These are phyloP conservation scores for Cercis canadensis DNA, from an alignment of 306 rosid genomes.

Conservation along the genomic window DNA sequence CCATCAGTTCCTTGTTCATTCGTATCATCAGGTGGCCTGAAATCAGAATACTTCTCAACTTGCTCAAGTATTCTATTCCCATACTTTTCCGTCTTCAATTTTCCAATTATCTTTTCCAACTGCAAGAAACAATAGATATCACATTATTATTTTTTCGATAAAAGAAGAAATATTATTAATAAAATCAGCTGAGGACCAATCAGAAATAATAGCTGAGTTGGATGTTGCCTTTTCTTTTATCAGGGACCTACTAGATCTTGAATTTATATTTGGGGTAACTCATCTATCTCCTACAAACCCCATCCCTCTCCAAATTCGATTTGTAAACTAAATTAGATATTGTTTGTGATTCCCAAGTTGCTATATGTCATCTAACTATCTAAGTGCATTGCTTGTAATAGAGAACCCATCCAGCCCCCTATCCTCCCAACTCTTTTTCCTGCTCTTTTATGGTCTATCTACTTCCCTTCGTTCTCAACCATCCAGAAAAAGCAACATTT, in stretches of 20 bases:
- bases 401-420: not conserved
- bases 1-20: conserved; percentile 50
- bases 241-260: not conserved
- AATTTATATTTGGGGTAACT: not conserved
- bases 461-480: too few species aligned
- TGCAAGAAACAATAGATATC: conserved; percentile 39
- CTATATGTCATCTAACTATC: too few species aligned
- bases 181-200: not conserved
- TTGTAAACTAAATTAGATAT: not conserved
- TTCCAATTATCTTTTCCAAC: conserved; percentile 86
- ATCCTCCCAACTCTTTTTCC: not conserved
- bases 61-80: conserved; percentile 73
- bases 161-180: too few species aligned
- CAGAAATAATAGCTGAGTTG: not conserved
- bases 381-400: too few species aligned
- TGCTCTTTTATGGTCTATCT: too few species aligned
- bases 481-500: too few species aligned
- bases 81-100: conserved; percentile 75
- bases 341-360: too few species aligned
- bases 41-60: conserved; percentile 51
- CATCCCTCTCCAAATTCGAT: not conserved
- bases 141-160: too few species aligned
- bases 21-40: conserved; percentile 27
- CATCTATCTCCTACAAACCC: not conserved
- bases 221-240: not conserved